Conservation (phyloP, 1,139 yeast species). For the Pichia cactophila region DNA sequence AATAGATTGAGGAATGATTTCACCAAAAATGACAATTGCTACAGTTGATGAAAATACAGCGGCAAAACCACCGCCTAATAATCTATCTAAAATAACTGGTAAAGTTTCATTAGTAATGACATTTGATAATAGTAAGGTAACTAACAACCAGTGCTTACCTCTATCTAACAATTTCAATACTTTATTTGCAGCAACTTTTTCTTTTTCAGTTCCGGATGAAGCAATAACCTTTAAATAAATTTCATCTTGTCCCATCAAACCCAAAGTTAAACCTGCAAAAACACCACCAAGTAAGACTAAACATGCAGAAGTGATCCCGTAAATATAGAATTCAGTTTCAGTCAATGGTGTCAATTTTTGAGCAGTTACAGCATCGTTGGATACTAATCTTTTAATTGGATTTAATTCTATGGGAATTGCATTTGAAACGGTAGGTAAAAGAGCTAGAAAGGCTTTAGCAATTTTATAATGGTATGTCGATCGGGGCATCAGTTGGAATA, state of each 20-base stretch:
- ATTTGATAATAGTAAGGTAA: conserved; percentile 74
- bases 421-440: conserved; percentile 10
- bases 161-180: conserved; percentile 66
- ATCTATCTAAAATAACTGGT: conserved; percentile 87
- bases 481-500: neutral
- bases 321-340: conserved; percentile 40
- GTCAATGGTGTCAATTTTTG: conserved; percentile 16
- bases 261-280: conserved; percentile 91
- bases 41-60: conserved; percentile 92
- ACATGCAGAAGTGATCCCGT: conserved; percentile 50
- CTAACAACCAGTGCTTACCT: conserved; percentile 98
- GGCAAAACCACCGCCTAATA: conserved; percentile 96
- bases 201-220: conserved; percentile 47
- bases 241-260: conserved; percentile 97
- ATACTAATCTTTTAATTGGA: conserved; percentile 6
- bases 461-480: conserved; percentile 6
- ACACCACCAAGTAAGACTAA: conserved; percentile 89
- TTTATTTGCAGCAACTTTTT: conserved; percentile 62
- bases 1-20: conserved; percentile 88
- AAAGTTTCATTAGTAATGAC: conserved; percentile 93
- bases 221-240: conserved; percentile 73
- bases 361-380: conserved; percentile 1
- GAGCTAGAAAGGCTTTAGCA: conserved; percentile 5
- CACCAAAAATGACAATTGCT: conserved; percentile 90
- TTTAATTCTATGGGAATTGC: conserved; percentile 12